These are phyloP conservation scores for Penicillium canariense DNA, from an alignment of 495 filamentous ascomycete genomes.

Conservation along the genomic window DNA sequence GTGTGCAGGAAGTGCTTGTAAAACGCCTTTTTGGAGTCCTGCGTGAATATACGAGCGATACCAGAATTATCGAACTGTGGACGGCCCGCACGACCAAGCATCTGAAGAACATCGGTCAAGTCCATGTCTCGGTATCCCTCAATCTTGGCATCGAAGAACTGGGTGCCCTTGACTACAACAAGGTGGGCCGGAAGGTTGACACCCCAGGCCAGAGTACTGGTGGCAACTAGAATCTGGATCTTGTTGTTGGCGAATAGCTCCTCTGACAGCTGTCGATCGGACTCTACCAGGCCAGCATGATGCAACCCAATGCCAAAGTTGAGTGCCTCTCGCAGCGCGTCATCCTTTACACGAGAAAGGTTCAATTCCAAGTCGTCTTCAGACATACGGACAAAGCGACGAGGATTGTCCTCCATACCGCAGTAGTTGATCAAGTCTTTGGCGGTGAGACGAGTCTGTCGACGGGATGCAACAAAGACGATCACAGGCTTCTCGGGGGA, in stretches of 20 bases:
- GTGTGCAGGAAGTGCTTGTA: constrained; percentile 99
- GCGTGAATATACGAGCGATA: constrained; percentile 94
- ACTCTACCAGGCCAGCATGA: constrained; percentile 94
- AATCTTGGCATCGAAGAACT: constrained; percentile 97
- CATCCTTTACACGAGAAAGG: constrained; percentile 83
- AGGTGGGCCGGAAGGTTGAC: constrained; percentile 97
- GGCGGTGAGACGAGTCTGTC: constrained; percentile 92
- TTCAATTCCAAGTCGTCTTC: constrained; percentile 90
- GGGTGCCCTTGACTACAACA: constrained; percentile 96
- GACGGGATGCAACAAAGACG: constrained; percentile 93
- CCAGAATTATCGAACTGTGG: constrained; percentile 96
- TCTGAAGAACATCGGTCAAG: constrained; percentile 95
- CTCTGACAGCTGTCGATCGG: constrained; percentile 84
- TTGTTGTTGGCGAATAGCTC: constrained; percentile 97
- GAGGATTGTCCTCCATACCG: constrained; percentile 96
- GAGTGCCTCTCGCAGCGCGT: constrained; percentile 83
- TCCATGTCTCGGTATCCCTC: constrained; percentile 99
- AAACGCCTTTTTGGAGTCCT: constrained; percentile 98
- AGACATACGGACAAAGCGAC: constrained; percentile 87
- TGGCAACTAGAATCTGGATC: constrained; percentile 96
- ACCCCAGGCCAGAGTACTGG: constrained; percentile 95
- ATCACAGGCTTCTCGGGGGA: constrained; percentile 96
- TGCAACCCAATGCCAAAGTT: constrained; percentile 97
- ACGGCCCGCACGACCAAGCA: constrained; percentile 92
- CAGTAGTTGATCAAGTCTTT: constrained; percentile 96